Percentiles rank a stretch among this genome's conserved stretches.
Evolutionary conservation across 768 basidiomycete species (phyloP).

Genomic region (Leucogyrophana mollusca): DNA sequence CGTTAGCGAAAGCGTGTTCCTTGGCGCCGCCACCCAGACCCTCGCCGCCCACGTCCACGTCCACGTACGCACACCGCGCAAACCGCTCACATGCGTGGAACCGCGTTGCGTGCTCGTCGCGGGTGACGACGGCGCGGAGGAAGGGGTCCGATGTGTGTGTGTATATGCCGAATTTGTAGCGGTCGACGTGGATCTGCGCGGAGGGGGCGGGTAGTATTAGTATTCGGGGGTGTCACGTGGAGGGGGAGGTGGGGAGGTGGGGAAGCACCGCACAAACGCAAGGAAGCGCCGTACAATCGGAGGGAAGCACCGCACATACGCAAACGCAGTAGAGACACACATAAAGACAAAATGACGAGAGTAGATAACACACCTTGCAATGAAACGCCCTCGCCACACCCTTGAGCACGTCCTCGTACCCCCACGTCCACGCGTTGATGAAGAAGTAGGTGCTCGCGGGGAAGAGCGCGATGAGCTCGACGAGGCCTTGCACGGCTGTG

Average conservation of each 20-base stretch:
- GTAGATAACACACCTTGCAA: conserved; percentile 41
- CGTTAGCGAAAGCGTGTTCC: no score
- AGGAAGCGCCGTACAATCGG: no score
- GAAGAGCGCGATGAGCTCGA: conserved; percentile 68
- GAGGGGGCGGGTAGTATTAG: no score
- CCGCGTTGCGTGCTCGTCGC: conserved; percentile 60
- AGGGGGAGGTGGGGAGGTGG: no score
- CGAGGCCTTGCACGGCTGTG: conserved; percentile 61
- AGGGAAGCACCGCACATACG: no score
- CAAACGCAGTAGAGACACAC: no score
- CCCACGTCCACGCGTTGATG: conserved; percentile 94
- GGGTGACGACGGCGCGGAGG: conserved; percentile 57
- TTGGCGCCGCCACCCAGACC: no score
- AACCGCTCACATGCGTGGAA: conserved; percentile 95
- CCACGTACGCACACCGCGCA: conserved; percentile 65
- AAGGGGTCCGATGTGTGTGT: conserved; percentile 56
- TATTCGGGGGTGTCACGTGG: no score
- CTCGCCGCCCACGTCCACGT: no score
- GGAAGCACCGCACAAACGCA: no score
- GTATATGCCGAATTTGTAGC: conserved; percentile 80
- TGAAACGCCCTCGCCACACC: conserved; percentile 68
- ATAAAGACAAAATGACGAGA: no score
- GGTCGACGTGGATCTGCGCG: conserved; percentile 81
- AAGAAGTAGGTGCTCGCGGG: conserved; percentile 74
- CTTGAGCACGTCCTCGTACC: conserved; percentile 90